A percentile compares a stretch with the other conserved stretches of the same genome.
Evolutionary conservation across 208 protist species (phyloP).

Genomic region (Endotrypanum monterogeii): DNA sequence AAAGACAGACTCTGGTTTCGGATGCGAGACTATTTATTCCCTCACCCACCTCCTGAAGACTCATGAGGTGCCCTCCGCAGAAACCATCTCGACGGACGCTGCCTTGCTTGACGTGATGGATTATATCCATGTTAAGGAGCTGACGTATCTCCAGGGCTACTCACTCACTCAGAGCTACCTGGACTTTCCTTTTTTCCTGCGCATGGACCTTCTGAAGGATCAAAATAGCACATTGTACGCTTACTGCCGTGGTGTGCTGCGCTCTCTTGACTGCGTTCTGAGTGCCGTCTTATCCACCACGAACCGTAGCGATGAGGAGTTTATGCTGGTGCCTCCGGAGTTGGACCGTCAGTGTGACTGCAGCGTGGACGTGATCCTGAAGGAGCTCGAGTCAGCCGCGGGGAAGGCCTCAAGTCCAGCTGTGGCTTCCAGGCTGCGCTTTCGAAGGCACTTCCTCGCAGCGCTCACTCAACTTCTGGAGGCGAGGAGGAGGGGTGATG

Average conservation of each 20-base stretch:
- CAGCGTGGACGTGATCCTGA: slow-evolving; percentile 61
- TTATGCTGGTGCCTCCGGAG: slow-evolving; percentile 61
- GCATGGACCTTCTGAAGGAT: slow-evolving; percentile 59
- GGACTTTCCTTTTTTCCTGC: slow-evolving; percentile 77
- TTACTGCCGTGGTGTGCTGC: slow-evolving; percentile 78
- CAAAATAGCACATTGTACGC: slow-evolving; percentile 58
- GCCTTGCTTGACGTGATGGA: slow-evolving; percentile 80
- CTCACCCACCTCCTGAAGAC: slow-evolving; percentile 48
- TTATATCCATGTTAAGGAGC: slow-evolving; percentile 67
- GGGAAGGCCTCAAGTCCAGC: slow-evolving; percentile 31
- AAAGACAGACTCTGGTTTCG: slow-evolving; percentile 83
- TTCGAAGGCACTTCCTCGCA: slow-evolving; percentile 64
- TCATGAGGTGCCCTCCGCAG: slow-evolving; percentile 52
- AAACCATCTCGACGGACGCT: slow-evolving; percentile 37
- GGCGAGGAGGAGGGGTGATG: slow-evolving; percentile 42
- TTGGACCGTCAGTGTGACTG: slow-evolving; percentile 52
- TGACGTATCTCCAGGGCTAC: slow-evolving; percentile 70
- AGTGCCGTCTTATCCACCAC: slow-evolving; percentile 68
- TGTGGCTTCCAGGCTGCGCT: slow-evolving; percentile 68
- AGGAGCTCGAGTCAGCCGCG: slow-evolving; percentile 60
- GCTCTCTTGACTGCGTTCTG: slow-evolving; percentile 55
- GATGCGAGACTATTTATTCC: slow-evolving; percentile 52
- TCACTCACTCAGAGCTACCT: slow-evolving; percentile 71
- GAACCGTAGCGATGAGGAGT: slow-evolving; percentile 87
- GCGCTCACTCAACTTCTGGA: slow-evolving; percentile 52